Conservation (phyloP, 2,329 filamentous ascomycete genomes). For the Fusarium temperatum region DNA sequence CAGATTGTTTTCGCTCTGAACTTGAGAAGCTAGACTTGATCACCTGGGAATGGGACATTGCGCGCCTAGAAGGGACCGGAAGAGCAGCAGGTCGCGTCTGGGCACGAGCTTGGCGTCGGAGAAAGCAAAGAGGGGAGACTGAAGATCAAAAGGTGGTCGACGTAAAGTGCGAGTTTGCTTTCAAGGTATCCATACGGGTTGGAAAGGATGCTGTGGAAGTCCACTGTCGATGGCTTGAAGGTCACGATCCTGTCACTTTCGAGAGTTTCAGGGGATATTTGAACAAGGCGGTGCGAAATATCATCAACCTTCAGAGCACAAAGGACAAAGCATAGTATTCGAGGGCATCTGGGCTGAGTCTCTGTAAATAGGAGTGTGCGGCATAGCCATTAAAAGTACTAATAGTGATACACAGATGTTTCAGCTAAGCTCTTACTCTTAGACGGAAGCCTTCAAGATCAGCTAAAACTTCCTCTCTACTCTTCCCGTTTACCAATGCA, state of each 20-base stretch:
- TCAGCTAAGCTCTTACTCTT: constrained; percentile 22
- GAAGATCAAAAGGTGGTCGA: constrained; percentile 26
- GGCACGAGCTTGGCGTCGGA: constrained; percentile 77
- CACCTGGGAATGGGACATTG: constrained; percentile 70
- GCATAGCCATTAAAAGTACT: background rate
- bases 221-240: constrained; percentile 72
- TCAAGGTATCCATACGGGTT: constrained; percentile 62
- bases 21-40: constrained; percentile 66
- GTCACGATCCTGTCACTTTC: constrained; percentile 76
- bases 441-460: constrained; percentile 45
- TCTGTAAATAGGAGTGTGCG: background rate
- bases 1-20: constrained; percentile 52
- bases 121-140: constrained; percentile 55
- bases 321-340: background rate
- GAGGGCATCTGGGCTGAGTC: background rate
- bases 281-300: constrained; percentile 52
- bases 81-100: constrained; percentile 78
- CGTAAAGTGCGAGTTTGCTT: constrained; percentile 61
- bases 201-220: constrained; percentile 55
- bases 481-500: constrained; percentile 54
- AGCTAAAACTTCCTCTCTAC: constrained; percentile 50
- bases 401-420: background rate
- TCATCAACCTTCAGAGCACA: background rate
- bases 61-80: constrained; percentile 65
- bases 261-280: constrained; percentile 89